Evolutionary conservation across 2,329 filamentous ascomycete species (phyloP).

Genomic region (Nothophoma quercina): DNA sequence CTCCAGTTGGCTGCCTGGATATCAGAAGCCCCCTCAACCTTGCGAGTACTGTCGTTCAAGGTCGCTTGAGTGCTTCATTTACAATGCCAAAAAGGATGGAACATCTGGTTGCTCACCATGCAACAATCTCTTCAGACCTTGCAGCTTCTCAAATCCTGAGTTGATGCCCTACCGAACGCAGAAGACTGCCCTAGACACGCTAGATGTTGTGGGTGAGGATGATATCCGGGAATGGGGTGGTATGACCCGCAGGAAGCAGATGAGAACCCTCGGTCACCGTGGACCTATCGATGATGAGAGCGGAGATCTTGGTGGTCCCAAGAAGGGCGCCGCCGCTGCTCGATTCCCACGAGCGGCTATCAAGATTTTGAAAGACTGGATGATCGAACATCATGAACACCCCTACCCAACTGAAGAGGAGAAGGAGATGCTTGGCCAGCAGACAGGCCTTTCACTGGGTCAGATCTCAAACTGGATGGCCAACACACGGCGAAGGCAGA

Average conservation of each 20-base stretch:
- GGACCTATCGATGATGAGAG: constrained; percentile 46
- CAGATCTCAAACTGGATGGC: constrained; percentile 94
- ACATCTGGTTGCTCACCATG: constrained; percentile 56
- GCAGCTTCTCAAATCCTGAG: constrained; percentile 54
- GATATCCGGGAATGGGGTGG: constrained; percentile 41
- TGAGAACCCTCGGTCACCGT: constrained; percentile 46
- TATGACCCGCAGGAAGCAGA: constrained; percentile 49
- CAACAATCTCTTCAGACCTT: constrained; percentile 57
- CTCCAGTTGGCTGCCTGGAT: constrained; percentile 56
- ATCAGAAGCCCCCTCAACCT: constrained; percentile 54
- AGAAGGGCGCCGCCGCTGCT: constrained; percentile 45
- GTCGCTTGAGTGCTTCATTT: constrained; percentile 58
- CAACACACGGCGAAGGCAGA: constrained; percentile 84
- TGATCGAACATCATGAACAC: constrained; percentile 78
- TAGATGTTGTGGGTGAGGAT: constrained; percentile 57
- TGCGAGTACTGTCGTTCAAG: constrained; percentile 59
- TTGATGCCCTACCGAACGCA: constrained; percentile 40
- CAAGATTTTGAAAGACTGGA: constrained; percentile 83
- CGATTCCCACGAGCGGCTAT: constrained; percentile 81
- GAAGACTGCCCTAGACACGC: constrained; percentile 54
- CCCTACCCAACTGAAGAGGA: constrained; percentile 90
- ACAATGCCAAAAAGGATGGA: constrained; percentile 47
- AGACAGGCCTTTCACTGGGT: constrained; percentile 80
- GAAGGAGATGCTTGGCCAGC: constrained; percentile 77
- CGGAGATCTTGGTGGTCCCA: constrained; percentile 35